These are phyloP conservation scores for Taphrina flavorubra DNA, from an alignment of 1,139 yeast genomes.

Conservation along the genomic window DNA sequence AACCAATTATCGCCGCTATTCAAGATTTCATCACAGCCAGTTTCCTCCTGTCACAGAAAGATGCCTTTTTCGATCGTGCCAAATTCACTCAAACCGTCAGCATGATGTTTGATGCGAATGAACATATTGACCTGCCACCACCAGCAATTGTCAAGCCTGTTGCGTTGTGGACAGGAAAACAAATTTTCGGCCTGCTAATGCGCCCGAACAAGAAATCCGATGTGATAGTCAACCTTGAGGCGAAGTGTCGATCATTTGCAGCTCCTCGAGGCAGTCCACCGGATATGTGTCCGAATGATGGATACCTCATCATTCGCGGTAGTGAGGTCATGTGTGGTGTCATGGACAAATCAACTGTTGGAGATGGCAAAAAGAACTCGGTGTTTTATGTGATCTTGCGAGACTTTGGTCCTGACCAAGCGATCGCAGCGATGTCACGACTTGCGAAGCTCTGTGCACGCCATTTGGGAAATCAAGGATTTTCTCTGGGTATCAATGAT, in stretches of 20 bases:
- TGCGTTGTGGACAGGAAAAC: slow-evolving; percentile 96
- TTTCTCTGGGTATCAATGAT: slow-evolving; percentile 95
- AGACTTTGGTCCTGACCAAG: slow-evolving; percentile 94
- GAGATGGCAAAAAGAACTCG: slow-evolving; percentile 98
- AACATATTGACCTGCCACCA: slow-evolving; percentile 91
- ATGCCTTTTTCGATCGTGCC: slow-evolving; percentile 88
- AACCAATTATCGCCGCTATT: slow-evolving; percentile 98
- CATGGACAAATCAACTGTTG: slow-evolving; percentile 94
- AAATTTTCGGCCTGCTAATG: slow-evolving; percentile 84
- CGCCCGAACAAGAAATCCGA: slow-evolving; percentile 77
- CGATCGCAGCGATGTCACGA: slow-evolving; percentile 95
- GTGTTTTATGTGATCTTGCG: slow-evolving; percentile 92
- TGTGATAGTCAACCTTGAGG: slow-evolving; percentile 88
- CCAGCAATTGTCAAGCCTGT: slow-evolving; percentile 92
- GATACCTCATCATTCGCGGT: slow-evolving; percentile 87
- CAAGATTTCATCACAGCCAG: slow-evolving; percentile 99
- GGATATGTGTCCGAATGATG: slow-evolving; percentile 98
- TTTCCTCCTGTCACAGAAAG: slow-evolving; percentile 88
- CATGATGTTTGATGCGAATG: slow-evolving; percentile 93
- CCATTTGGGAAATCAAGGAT: slow-evolving; percentile 91
- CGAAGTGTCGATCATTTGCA: slow-evolving; percentile 85
- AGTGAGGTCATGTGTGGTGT: slow-evolving; percentile 88
- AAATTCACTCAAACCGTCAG: slow-evolving; percentile 79
- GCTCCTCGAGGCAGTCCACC: slow-evolving; percentile 74
- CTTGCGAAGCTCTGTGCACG: slow-evolving; percentile 98